A percentile compares a stretch with the other conserved stretches of the same genome.
phyloP scores from a whole-genome alignment of 768 basidiomycete genomes.

The Chalciporus piperatus region DNA sequence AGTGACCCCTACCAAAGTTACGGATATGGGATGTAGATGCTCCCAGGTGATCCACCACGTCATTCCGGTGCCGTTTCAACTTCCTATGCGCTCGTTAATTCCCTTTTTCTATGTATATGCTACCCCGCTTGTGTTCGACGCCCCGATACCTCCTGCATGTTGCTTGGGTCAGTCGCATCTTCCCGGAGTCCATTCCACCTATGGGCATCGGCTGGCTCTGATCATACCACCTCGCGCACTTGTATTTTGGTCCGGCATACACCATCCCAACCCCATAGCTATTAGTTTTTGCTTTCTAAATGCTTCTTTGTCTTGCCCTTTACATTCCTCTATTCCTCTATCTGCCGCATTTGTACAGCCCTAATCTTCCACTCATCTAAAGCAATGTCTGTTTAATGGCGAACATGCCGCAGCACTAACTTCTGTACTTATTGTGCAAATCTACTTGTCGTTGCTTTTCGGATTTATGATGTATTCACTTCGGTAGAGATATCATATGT shows the following conservation, averaged over 20 bases:
- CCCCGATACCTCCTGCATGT: constrained; percentile 31
- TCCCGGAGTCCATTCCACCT: constrained; percentile 31
- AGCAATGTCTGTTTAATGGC: constrained; percentile 42
- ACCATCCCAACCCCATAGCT: constrained; percentile 37
- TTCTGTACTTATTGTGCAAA: constrained; percentile 40
- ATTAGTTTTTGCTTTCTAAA: constrained; percentile 38
- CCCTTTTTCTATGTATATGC: constrained; percentile 39
- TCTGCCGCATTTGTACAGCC: constrained; percentile 48
- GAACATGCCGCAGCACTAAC: constrained; percentile 35
- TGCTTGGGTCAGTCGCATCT: constrained; percentile 39
- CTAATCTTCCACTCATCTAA: constrained; percentile 39
- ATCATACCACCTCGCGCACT: constrained; percentile 56
- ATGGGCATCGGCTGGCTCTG: constrained; percentile 36
- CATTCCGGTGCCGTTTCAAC: constrained; percentile 12
- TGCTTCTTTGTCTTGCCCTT: constrained; percentile 25
- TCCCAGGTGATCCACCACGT: constrained; percentile 26
- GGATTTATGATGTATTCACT: neutral
- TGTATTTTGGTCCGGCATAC: constrained; percentile 72
- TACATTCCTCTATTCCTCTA: constrained; percentile 22
- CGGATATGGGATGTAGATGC: constrained; percentile 74
- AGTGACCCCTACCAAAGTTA: constrained; percentile 79
- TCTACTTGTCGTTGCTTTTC: constrained; percentile 32
- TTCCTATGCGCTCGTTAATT: constrained; percentile 29
- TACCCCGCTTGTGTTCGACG: constrained; percentile 33
- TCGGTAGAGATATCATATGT: neutral